These are phyloP conservation scores for Linnemannia exigua DNA, from an alignment of 192 early-diverging fungal species.

Conservation along the genomic window DNA sequence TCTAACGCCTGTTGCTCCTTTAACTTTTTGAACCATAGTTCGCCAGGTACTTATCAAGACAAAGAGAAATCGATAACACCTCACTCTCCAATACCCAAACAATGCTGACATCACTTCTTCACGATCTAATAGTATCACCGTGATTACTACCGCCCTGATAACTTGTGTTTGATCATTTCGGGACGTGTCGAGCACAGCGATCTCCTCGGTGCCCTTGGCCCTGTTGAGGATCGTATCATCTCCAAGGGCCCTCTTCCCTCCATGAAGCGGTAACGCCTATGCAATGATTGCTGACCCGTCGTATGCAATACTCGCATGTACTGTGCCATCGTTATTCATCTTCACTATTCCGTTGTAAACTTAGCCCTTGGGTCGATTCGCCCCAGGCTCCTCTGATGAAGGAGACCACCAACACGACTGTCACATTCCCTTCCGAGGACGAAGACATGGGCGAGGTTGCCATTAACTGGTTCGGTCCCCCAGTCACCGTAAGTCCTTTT, in stretches of 20 bases:
- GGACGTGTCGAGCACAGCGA: constrained; percentile 61
- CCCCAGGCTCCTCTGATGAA: constrained; percentile 58
- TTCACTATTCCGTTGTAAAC: neutral
- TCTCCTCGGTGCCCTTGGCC: constrained; percentile 60
- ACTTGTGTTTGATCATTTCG: constrained; percentile 70
- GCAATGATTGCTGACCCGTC: neutral
- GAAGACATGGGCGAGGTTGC: constrained; percentile 70
- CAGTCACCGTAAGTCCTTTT: constrained; percentile 56
- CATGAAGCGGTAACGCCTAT: constrained; percentile 56
- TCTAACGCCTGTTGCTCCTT: neutral
- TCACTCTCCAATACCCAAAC: neutral
- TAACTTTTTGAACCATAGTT: constrained; percentile 15
- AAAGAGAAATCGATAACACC: neutral
- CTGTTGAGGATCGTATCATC: constrained; percentile 66
- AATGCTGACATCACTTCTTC: neutral
- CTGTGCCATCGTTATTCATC: neutral
- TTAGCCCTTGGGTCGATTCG: constrained; percentile 70
- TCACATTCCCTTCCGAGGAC: constrained; percentile 73
- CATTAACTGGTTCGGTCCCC: constrained; percentile 69
- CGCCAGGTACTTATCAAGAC: constrained; percentile 23
- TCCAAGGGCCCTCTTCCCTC: constrained; percentile 62
- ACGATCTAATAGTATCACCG: constrained; percentile 61
- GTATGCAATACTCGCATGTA: neutral
- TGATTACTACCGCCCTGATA: constrained; percentile 74
- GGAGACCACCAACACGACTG: constrained; percentile 59